Percentiles rank a stretch among this genome's conserved stretches.
Evolutionary conservation across 306 rosid genomes (phyloP).

Genomic region (Arachis stenosperma): DNA sequence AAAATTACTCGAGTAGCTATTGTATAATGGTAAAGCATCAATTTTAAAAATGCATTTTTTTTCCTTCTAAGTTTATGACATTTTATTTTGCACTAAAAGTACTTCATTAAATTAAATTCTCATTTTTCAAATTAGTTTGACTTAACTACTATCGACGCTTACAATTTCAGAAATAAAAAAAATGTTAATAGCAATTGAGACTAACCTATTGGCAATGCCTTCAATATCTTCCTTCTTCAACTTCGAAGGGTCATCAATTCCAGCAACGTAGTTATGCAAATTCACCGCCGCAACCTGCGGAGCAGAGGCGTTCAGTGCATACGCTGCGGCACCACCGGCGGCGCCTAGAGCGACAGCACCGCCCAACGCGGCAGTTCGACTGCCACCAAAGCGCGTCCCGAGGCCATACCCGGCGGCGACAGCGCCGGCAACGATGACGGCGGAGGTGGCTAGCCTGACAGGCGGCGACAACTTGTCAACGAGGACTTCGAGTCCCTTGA

Average conservation of each 20-base stretch:
- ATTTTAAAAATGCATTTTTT: no score
- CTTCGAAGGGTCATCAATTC: slow-evolving; percentile 62
- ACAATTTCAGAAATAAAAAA: background rate
- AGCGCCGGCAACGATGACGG: slow-evolving; percentile 75
- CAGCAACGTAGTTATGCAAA: slow-evolving; percentile 83
- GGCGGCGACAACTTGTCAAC: slow-evolving; percentile 76
- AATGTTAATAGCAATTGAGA: slow-evolving; percentile 8
- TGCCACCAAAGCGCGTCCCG: slow-evolving; percentile 66
- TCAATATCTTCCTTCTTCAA: slow-evolving; percentile 85
- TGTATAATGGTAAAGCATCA: background rate
- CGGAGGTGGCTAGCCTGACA: slow-evolving; percentile 71
- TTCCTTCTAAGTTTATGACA: no score
- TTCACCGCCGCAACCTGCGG: slow-evolving; percentile 89
- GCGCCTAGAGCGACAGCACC: slow-evolving; percentile 87
- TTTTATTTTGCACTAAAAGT: background rate
- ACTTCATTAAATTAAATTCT: background rate
- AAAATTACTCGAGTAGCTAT: background rate
- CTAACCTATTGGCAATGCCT: slow-evolving; percentile 76
- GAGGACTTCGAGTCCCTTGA: slow-evolving; percentile 70
- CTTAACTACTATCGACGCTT: background rate
- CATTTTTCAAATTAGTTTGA: background rate
- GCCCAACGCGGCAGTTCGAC: slow-evolving; percentile 65
- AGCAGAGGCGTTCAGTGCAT: slow-evolving; percentile 69
- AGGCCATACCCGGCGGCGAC: slow-evolving; percentile 85
- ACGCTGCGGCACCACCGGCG: slow-evolving; percentile 74